These are phyloP conservation scores for Rosa lucieae DNA, from an alignment of 306 rosid species.

Conservation along the genomic window DNA sequence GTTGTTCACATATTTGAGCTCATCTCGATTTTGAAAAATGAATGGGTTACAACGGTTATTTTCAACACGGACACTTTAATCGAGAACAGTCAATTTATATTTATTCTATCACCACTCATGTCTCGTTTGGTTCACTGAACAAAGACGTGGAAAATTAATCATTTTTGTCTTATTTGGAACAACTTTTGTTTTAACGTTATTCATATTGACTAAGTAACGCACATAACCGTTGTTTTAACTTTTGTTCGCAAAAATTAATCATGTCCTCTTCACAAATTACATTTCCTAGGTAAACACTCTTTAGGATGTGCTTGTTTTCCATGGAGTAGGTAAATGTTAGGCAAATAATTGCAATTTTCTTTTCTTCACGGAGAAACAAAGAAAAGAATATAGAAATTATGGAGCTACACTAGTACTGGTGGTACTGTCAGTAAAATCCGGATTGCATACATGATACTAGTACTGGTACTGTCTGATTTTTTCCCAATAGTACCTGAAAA, in stretches of 20 bases:
- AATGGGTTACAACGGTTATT: neutral
- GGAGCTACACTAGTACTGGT: neutral
- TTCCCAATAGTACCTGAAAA: neutral
- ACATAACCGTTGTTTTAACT: neutral
- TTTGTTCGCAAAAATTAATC: neutral
- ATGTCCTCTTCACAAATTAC: neutral
- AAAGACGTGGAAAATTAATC: neutral
- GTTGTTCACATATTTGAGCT: neutral
- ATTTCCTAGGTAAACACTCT: neutral
- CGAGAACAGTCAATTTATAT: neutral
- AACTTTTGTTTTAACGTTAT: neutral
- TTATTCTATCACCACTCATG: neutral
- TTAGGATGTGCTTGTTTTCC: neutral
- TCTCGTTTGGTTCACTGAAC: neutral
- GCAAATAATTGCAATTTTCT: neutral
- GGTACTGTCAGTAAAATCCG: neutral
- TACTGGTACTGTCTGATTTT: conserved; percentile 22
- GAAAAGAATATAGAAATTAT: neutral
- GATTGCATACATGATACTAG: conserved; percentile 12
- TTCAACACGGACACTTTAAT: rapidly evolving
- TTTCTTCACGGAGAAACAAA: neutral
- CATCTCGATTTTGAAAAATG: neutral
- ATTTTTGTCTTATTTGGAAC: neutral
- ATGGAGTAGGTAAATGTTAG: neutral
- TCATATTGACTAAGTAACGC: neutral